Evolutionary conservation across 176 grass and related monocot genomes (phyloP), one percentile per base, ranked within the genome.

Genomic region (Themeda triandra): DNA sequence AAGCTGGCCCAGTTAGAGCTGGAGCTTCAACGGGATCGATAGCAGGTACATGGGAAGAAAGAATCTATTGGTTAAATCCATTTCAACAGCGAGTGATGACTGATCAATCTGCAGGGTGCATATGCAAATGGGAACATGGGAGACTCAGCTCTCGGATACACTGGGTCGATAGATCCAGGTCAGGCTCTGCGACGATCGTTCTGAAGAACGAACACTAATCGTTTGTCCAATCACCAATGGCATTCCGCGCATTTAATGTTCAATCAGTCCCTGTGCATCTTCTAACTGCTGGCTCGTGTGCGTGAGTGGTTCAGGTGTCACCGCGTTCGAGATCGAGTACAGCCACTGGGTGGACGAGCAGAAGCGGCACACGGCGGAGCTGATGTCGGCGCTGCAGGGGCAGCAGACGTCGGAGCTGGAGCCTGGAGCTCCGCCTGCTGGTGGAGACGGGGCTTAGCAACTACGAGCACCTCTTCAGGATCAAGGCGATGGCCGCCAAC

Each of bases 1-100:
- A 99, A 96, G 84, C 76, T 99, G 62, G 81, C 88, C 17, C 87
- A 99, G 78, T 37, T 99, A 82, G 93, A 99, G 84, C 90, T 96
- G 54, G 89, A 99, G 59, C 91, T 99, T 13, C 69, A 94, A 24
- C 90, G 62, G 6, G 39, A 86, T 36, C 93, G 90, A 14, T 90
- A 92, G 62, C 96, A 93, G 95, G 95, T 98, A 77, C 51, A 46
- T 18, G 53, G n/a, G n/a, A 41, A 27, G 66, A 21, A 76, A 33
- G 11, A 60, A 37, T 17, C 35, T 62, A 14, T 35, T 9, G 1
- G 21, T 4, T 35, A 4, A 72, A 45, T n/a, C 76, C 28, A 17
- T 28, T 78, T 73, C 42, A 27, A 15, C 19, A 40, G 12, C 45
- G 33, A 49, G 31, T 51, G 7, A n/a, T 58, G 37, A 23, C 85